Evolutionary conservation across 805 yeast genomes (phyloP), one percentile per base, ranked within the genome.

Genomic region (Kazachstania taianensis): DNA sequence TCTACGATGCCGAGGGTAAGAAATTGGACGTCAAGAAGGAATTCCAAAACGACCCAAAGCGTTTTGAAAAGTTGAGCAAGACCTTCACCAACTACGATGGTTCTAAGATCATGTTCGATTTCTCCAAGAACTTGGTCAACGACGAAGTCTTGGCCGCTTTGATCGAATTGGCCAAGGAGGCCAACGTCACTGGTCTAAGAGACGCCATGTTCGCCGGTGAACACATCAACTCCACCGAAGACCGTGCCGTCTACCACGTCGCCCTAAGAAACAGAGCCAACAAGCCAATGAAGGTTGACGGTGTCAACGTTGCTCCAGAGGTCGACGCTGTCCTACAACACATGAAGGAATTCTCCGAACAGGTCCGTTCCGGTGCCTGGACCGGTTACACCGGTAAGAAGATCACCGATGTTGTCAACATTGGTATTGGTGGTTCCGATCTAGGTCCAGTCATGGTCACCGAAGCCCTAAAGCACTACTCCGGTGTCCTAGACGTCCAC

Each of bases 371-470:
- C 32, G 98, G 98, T 54, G 72, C 67, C 47, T 89, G 97, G 96
- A 86, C 75, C 53, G 98, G 98, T 61, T 89, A 82, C 74, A 79
- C 96, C 49, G 97, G 97, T 50, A 85, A 86, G 73, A 66, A 70
- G 52, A 89, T 92, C 66, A 82, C 92, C 51, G 94, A 85, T 55
- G 78, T 92, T 39, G 97, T 92, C 55, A 92, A 92, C 73, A 84
- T 92, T 53, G 98, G 98, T 65, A 92, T 92, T 59, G 98, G 98
- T 60, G 98, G 98, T 51, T 86, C 96, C 20, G 98, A 92, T 65
- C 73, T 92, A 53, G 98, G 98, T 53, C 98, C 98, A 31, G 97
- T 92, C 37, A 92, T 92, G 98, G 97, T 92, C 52, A 85, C 96
- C 43, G 97, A 92, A 69, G 96, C 98, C 28, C 73, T 92, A 59